phyloP scores from a whole-genome alignment of 73 alveolate genomes.

The Loxodes magnus region DNA sequence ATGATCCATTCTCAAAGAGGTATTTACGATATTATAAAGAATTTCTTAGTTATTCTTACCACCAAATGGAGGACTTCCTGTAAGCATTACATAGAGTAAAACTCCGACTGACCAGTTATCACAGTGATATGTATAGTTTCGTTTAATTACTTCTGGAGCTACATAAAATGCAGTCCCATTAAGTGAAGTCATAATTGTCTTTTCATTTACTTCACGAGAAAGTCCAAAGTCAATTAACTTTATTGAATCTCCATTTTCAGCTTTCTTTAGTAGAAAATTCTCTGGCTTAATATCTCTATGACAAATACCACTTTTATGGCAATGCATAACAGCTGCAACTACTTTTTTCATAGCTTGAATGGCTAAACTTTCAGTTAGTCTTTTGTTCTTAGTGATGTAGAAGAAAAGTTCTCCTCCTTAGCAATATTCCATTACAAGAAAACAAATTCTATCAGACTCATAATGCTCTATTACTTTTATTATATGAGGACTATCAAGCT shows the following conservation, averaged over 20 bases:
- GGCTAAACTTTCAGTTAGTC: neutral
- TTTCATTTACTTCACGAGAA: slow-evolving; percentile 16
- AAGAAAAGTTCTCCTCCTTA: slow-evolving; percentile 9
- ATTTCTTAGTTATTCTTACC: slow-evolving; percentile 66
- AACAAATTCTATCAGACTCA: neutral
- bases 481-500: slow-evolving; percentile 12
- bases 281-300: slow-evolving; percentile 74
- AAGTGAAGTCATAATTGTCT: slow-evolving; percentile 27
- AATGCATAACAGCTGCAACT: slow-evolving; percentile 39
- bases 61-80: slow-evolving; percentile 75
- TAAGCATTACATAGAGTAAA: slow-evolving; percentile 55
- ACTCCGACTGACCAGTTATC: slow-evolving; percentile 88
- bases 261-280: slow-evolving; percentile 28
- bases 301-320: slow-evolving; percentile 38
- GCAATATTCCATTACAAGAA: slow-evolving; percentile 3
- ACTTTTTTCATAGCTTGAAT: slow-evolving; percentile 15
- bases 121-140: slow-evolving; percentile 58
- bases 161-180: slow-evolving; percentile 78
- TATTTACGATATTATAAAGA: slow-evolving; percentile 49
- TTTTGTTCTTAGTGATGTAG: neutral
- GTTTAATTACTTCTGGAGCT: slow-evolving; percentile 77
- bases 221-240: slow-evolving; percentile 80
- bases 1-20: slow-evolving; percentile 27
- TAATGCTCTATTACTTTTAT: neutral
- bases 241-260: slow-evolving; percentile 18